Evolutionary conservation across 2,329 filamentous ascomycete genomes (phyloP), one percentile per base, ranked within the genome.

Genomic region (Trichoderma polysporum): DNA sequence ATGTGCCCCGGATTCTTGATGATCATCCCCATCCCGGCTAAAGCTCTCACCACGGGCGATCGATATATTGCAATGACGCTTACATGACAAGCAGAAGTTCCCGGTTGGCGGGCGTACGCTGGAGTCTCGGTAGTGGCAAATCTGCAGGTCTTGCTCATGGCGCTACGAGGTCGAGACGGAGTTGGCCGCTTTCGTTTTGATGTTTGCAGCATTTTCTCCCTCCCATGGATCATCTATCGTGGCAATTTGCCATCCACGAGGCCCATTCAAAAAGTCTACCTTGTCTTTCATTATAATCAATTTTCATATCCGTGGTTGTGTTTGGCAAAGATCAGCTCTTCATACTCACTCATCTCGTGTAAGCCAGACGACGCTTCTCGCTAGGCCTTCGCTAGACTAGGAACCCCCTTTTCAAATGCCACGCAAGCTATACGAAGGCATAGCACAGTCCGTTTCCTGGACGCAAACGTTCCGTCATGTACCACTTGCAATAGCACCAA

Each of bases 1-100:
- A 54, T 56, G 61, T 15, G 61, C 61, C 61, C 61, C 61, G 29
- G 61, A 64, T 64, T 64, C 50, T 52, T 31, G 61, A 29, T 50
- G 54, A 66, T 57, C 39, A 39, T 66, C 62, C 33, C 47, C 39
- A 39, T 66, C 62, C 33, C 47, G 39, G 54, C 50, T 41, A 58
- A 50, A 52, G 41, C 62, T 58, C 29, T 66, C 31, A 31, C 19
- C 39, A 50, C 52, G 31, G 52, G 39, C 53, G 62, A 66, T 66
- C 53, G 62, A 58, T 58, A 39, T 57, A 41, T 41, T 58, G 62
- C 53, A 31, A 66, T 66, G 63, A 66, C 63, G 63, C 56, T 60
- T 25, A 53, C 35, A 60, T 66, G 63, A 66, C 47, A 41, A 60
- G 54, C 54, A 52, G 17, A 41, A 52, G 25, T 52, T 22, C 31